Evolutionary conservation across 2,329 filamentous ascomycete species (phyloP).

Genomic region (Helotiales sp.): DNA sequence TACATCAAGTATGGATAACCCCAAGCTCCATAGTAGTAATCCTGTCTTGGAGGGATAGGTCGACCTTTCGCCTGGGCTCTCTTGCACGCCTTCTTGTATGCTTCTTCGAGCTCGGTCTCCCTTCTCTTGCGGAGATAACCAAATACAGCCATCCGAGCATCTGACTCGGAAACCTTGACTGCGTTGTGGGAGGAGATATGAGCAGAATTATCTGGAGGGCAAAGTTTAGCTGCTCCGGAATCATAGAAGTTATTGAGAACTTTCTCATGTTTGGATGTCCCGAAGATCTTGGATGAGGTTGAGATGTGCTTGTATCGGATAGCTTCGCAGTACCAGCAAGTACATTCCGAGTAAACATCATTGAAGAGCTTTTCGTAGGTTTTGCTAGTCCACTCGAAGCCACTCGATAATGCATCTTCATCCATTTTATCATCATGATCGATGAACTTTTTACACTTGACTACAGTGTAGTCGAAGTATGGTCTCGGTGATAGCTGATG

Average conservation of each 20-base stretch:
- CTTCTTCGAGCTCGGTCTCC: conserved; percentile 47
- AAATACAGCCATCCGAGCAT: conserved; percentile 28
- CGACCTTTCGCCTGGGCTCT: conserved; percentile 52
- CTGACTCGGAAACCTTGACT: conserved; percentile 41
- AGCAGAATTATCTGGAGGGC: conserved; percentile 56
- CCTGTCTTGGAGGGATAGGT: conserved; percentile 45
- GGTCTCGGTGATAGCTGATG: conserved; percentile 64
- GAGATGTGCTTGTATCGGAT: conserved; percentile 58
- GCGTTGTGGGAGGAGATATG: conserved; percentile 77
- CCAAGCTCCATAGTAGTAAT: conserved; percentile 47
- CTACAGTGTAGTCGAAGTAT: conserved; percentile 61
- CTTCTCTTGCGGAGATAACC: conserved; percentile 32
- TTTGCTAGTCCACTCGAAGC: conserved; percentile 73
- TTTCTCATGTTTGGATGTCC: conserved; percentile 47
- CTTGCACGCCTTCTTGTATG: conserved; percentile 55
- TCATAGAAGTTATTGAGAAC: conserved; percentile 47
- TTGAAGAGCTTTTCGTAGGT: conserved; percentile 64
- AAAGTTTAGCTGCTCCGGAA: conserved; percentile 49
- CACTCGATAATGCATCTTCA: conserved; percentile 60
- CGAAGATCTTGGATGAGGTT: conserved; percentile 45
- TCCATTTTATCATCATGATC: conserved; percentile 85
- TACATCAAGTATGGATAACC: conserved; percentile 52
- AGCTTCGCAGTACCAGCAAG: conserved; percentile 81
- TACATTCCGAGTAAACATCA: conserved; percentile 74
- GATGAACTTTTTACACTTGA: conserved; percentile 57